Percentiles rank a stretch among this genome's conserved stretches.
Conservation (phyloP, 345 rosid genomes). For the Salix purpurea region DNA sequence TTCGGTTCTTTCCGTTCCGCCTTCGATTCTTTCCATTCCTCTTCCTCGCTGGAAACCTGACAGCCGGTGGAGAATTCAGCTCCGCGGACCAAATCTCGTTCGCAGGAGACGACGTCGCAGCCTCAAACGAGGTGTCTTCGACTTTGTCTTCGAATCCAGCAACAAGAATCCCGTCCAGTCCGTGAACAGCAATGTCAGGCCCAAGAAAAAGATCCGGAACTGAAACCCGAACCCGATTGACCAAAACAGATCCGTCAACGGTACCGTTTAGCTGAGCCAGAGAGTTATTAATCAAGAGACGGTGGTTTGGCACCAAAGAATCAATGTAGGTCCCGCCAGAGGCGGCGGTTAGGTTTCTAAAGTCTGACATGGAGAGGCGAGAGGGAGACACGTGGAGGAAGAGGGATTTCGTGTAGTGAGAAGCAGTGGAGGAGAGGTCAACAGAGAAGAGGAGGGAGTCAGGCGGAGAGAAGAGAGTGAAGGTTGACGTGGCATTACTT, state of each 20-base stretch:
- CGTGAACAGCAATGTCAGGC: conserved; percentile 29
- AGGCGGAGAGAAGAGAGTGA: conserved; percentile 31
- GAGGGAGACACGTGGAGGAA: conserved; percentile 27
- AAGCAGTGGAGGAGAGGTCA: conserved; percentile 28
- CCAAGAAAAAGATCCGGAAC: conserved; percentile 34
- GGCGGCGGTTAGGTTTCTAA: conserved; percentile 6
- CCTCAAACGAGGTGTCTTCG: not conserved
- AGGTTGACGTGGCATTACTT: not conserved
- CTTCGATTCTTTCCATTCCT: not conserved
- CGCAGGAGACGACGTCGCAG: not conserved
- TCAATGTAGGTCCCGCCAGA: conserved; percentile 7
- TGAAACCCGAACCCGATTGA: conserved; percentile 22
- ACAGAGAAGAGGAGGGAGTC: conserved; percentile 30
- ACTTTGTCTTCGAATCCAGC: not conserved
- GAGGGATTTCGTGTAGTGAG: conserved; percentile 21
- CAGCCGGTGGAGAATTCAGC: not conserved
- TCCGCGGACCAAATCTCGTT: not conserved
- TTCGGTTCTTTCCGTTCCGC: not conserved
- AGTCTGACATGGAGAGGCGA: conserved; percentile 14
- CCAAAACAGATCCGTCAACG: conserved; percentile 1
- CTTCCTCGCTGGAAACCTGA: not conserved
- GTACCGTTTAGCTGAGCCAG: conserved; percentile 6
- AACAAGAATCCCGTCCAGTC: conserved; percentile 33
- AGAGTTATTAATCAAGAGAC: conserved; percentile 1
- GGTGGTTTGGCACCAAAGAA: conserved; percentile 23